Percentiles rank a stretch among this genome's conserved stretches.
Evolutionary conservation across 495 filamentous ascomycete genomes (phyloP).

Genomic region (Podospora anserina): DNA sequence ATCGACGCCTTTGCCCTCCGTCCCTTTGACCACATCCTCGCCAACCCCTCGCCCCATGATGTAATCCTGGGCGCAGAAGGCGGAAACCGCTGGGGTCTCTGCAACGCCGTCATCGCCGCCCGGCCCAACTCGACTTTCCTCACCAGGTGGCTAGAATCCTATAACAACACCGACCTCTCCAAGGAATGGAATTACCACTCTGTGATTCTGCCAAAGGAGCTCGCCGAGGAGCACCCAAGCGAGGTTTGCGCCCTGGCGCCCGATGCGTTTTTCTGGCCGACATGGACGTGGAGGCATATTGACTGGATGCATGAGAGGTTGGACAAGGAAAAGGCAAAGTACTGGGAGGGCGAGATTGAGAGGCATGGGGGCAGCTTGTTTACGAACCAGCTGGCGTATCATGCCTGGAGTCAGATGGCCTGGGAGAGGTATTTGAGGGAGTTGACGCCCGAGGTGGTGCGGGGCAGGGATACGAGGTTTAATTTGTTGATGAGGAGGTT

Average conservation of each 20-base stretch:
- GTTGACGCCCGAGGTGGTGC: constrained; percentile 38
- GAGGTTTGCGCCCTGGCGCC: constrained; percentile 46
- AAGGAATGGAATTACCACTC: constrained; percentile 49
- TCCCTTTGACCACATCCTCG: constrained; percentile 35
- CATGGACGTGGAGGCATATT: constrained; percentile 47
- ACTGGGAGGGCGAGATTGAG: constrained; percentile 36
- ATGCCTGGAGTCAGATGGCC: constrained; percentile 49
- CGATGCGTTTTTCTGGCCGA: constrained; percentile 49
- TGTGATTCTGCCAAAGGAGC: constrained; percentile 41
- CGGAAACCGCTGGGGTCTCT: constrained; percentile 45
- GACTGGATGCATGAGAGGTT: constrained; percentile 47
- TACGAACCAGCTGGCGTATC: constrained; percentile 45
- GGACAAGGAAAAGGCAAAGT: constrained; percentile 29
- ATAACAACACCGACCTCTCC: constrained; percentile 36
- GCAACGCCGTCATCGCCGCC: constrained; percentile 47
- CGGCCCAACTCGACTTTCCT: constrained; percentile 43
- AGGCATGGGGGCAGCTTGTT: constrained; percentile 41
- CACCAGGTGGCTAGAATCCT: constrained; percentile 42
- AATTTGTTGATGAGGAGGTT: constrained; percentile 47
- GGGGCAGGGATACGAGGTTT: constrained; percentile 41
- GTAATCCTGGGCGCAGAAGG: constrained; percentile 47
- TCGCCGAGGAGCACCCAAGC: constrained; percentile 36
- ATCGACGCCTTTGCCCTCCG: constrained; percentile 43
- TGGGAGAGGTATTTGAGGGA: constrained; percentile 41
- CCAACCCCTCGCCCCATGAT: constrained; percentile 47